Base-by-base conservation (phyloP, 306 rosid genomes). In the Dryas octopetala region DNA sequence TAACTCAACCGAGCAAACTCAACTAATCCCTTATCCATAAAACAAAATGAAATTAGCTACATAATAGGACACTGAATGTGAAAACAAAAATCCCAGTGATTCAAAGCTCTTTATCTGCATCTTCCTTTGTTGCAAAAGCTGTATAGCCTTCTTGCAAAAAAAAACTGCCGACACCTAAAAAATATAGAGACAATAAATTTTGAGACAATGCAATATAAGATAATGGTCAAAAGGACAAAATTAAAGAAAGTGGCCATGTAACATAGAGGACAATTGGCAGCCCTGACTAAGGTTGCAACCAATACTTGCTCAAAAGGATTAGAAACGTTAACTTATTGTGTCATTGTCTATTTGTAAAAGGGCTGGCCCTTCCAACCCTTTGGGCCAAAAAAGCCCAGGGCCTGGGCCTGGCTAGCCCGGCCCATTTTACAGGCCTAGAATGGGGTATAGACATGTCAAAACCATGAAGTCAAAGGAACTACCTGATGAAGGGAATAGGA, bases 61-160 rank as follows among this genome's bases (percentile, higher is more conserved):
- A 73, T 59, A 62, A 63, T 9, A 61, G 50, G 45, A 19, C 70
- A 45, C 23, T 23, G 38, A 32, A 32, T 2, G 7, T 45, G 40
- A 17, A 45, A 8, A 23, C 13, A 41, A 1, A 43, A 19, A n/a
- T 23, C 12, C 9, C 38, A 74, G 45, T 46, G 70, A 6, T 45
- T 58, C 38, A 50, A 74, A 96, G 97, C 97, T 95, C 97, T 13
- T 80, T 74, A 85, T 93, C 94, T 43, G 98, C 98, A 71, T 94
- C 98, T 52, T 75, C 89, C 82, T 94, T 85, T n/a, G 97, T 86
- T 9, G 97, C 97, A 88, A 94, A 91, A 62, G 97, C 97, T 67
- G 98, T 91, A 76, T 94, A 97, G 65, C 98, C 97, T 88, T 94
- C 98, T 83, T 94, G 98, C 98, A 94, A 80, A 89, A 80, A 89